Base-by-base conservation (phyloP, 495 filamentous ascomycete species). In the Sabuloglossum arenarium region DNA sequence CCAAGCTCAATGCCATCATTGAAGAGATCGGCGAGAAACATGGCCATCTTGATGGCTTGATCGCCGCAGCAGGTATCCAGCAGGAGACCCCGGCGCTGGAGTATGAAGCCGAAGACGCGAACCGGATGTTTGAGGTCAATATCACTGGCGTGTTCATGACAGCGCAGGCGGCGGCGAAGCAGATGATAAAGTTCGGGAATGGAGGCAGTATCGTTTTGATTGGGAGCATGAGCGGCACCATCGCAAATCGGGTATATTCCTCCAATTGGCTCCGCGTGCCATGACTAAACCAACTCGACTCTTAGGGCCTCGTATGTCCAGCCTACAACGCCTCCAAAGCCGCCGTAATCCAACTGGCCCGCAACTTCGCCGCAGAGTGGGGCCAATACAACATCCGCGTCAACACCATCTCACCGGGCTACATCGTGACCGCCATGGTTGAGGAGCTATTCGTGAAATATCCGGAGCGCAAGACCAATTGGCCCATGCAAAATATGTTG, bases 231-330 rank as follows among this genome's bases (percentile, higher is more conserved):
- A 87, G 81, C 31, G 90, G 88, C 43, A 68, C 80, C 39, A 86
- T 96, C 60, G 90, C 96, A 64, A 97, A 97, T 59, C 80, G n/a
- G n/a, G n/a, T n/a, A n/a, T n/a, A n/a, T n/a, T n/a, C n/a, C n/a
- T n/a, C n/a, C n/a, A n/a, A n/a, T n/a, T n/a, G n/a, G n/a, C n/a
- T n/a, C n/a, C n/a, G n/a, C n/a, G n/a, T n/a, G n/a, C n/a, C n/a
- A n/a, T n/a, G n/a, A n/a, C n/a, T n/a, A n/a, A n/a, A n/a, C n/a
- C n/a, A n/a, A n/a, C n/a, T n/a, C n/a, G n/a, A n/a, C n/a, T n/a
- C n/a, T n/a, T n/a, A n/a, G n/a, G n/a, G n/a, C 95, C 4, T 91
- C 90, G 1, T 91, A 97, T 66, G 88, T 88, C 4, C 90, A 96
- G 66, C 39, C 12, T 43, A 14, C 25, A 23, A 53, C 25, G 32